A percentile compares a stretch with the other conserved stretches of the same genome.
Evolutionary conservation across 2,329 filamentous ascomycete species (phyloP).

Genomic region (Lizonia empirigonia): DNA sequence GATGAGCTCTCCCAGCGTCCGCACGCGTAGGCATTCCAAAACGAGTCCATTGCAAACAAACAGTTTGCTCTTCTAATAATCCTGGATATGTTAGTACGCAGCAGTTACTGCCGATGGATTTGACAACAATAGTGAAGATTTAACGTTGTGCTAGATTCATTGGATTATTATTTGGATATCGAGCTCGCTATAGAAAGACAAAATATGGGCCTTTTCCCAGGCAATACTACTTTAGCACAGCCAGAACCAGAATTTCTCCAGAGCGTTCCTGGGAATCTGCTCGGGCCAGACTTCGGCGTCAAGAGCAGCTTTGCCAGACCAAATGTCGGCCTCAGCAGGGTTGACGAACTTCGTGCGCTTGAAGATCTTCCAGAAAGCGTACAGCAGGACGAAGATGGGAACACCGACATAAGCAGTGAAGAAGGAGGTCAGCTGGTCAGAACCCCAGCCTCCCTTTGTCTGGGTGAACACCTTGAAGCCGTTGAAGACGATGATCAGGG

Average conservation of each 20-base stretch:
- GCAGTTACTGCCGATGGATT: neutral
- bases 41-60: neutral
- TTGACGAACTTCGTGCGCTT: slow-evolving; percentile 63
- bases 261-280: slow-evolving; percentile 49
- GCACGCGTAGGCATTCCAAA: neutral
- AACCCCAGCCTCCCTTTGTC: slow-evolving; percentile 44
- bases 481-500: slow-evolving; percentile 64
- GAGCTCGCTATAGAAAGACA: slow-evolving; percentile 4
- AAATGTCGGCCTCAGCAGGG: slow-evolving; percentile 52
- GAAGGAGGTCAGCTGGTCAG: slow-evolving; percentile 51
- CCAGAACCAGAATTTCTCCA: slow-evolving; percentile 58
- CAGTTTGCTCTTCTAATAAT: neutral
- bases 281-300: slow-evolving; percentile 55
- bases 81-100: neutral
- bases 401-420: slow-evolving; percentile 58
- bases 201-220: neutral
- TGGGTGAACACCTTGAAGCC: slow-evolving; percentile 64
- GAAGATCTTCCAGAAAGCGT: slow-evolving; percentile 67
- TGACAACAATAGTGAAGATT: neutral
- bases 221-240: slow-evolving; percentile 44
- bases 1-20: neutral
- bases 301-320: slow-evolving; percentile 54
- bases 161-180: too few relatives aligned
- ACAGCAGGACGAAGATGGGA: slow-evolving; percentile 53
- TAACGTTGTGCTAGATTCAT: neutral